phyloP scores from a whole-genome alignment of 2,329 filamentous ascomycete genomes.

The Graphilbum fragrans region DNA sequence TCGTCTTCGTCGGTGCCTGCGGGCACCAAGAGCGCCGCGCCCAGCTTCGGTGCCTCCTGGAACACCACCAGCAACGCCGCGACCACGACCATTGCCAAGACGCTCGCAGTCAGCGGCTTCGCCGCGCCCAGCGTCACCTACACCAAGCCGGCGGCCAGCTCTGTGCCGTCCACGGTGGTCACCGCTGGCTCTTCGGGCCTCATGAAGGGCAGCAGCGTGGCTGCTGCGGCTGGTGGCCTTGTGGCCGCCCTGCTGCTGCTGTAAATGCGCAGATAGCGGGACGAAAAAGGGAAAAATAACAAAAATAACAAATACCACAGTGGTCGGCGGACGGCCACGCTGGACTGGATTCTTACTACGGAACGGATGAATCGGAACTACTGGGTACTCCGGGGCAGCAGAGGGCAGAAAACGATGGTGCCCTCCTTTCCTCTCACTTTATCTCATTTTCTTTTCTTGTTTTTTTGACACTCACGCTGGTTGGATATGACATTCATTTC shows the following conservation, averaged over 20 bases:
- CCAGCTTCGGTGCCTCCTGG: neutral
- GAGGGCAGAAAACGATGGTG: too few species aligned
- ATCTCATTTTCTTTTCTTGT: too few species aligned
- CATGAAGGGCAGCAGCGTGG: constrained; percentile 1
- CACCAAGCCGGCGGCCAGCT: neutral
- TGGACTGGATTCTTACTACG: too few species aligned
- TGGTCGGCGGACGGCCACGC: too few species aligned
- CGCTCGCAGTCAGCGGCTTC: neutral
- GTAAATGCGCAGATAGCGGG: neutral
- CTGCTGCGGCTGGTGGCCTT: neutral
- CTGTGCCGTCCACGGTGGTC: constrained; percentile 1
- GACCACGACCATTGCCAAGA: neutral
- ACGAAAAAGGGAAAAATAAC: too few species aligned
- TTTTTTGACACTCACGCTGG: too few species aligned
- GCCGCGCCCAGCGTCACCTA: neutral
- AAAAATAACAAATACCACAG: too few species aligned
- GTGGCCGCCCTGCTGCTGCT: constrained; percentile 4
- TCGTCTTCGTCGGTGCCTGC: neutral
- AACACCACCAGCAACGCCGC: neutral
- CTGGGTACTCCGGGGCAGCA: too few species aligned
- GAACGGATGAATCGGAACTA: too few species aligned
- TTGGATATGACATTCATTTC: too few species aligned
- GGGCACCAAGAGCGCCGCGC: neutral
- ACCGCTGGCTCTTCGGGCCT: constrained; percentile 1
- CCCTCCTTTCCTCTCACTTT: too few species aligned